Evolutionary conservation across 1,284 basidiomycete species (phyloP).

Genomic region (Marasmius sp.): DNA sequence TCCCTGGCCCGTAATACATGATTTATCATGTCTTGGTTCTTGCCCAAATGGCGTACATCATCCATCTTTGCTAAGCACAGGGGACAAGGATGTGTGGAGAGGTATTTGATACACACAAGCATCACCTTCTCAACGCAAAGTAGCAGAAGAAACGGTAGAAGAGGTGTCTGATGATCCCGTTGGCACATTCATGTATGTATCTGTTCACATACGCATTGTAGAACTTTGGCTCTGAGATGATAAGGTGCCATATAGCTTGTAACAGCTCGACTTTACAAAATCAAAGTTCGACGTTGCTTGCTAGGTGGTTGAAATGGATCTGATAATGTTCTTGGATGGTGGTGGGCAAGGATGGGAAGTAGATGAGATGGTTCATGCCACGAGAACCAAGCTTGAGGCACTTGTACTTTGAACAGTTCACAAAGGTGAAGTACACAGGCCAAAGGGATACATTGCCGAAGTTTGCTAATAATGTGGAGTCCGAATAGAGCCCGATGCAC

Average conservation of each 20-base stretch:
- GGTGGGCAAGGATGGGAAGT: conserved; percentile 15
- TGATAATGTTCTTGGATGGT: conserved; percentile 22
- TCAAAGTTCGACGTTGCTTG: conserved; percentile 19
- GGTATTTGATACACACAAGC: conserved; percentile 16
- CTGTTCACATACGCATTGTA: conserved; percentile 30
- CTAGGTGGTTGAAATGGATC: conserved; percentile 10
- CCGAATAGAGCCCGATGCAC: conserved; percentile 14
- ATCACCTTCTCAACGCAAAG: conserved; percentile 33
- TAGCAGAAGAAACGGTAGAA: conserved; percentile 31
- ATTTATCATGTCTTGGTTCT: background rate
- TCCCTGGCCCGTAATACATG: conserved; percentile 11
- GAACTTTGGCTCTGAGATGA: conserved; percentile 28
- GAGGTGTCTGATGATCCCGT: conserved; percentile 23
- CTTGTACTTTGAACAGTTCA: conserved; percentile 28
- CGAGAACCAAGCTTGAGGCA: conserved; percentile 15
- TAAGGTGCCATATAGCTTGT: conserved; percentile 27
- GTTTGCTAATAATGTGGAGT: conserved; percentile 27
- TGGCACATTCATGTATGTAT: conserved; percentile 25
- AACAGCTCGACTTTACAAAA: conserved; percentile 30
- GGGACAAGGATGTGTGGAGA: conserved; percentile 1
- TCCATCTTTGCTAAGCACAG: background rate
- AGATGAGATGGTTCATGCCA: conserved; percentile 20
- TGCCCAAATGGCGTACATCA: background rate
- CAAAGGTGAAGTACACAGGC: conserved; percentile 30
- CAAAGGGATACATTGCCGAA: conserved; percentile 29